Conservation (phyloP, 345 rosid genomes). For the Tarenaya hassleriana region DNA sequence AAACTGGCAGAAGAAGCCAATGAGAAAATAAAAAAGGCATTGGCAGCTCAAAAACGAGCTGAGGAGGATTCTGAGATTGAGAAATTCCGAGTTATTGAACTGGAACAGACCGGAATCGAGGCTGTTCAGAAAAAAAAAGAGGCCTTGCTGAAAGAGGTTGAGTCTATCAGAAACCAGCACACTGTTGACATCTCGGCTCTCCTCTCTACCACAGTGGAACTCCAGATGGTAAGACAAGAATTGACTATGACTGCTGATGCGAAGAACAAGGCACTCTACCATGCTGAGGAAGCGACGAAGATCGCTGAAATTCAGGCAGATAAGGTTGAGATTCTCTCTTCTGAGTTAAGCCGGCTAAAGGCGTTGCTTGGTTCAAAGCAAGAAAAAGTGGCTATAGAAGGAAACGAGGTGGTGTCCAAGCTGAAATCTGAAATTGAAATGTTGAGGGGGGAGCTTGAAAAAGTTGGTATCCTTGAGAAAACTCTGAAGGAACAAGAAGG, state of each 20-base stretch:
- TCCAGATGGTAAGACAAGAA: constrained; percentile 61
- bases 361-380: no score
- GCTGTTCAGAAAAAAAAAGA: constrained; percentile 61
- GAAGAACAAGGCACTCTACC: constrained; percentile 72
- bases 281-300: constrained; percentile 88
- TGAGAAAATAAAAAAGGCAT: constrained; percentile 71
- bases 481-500: constrained; percentile 55
- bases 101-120: constrained; percentile 85
- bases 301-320: constrained; percentile 80
- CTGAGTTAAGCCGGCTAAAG: no score
- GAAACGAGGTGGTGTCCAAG: no score
- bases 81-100: constrained; percentile 77
- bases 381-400: no score
- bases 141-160: constrained; percentile 65
- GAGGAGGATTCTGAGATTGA: constrained; percentile 75
- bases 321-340: constrained; percentile 73
- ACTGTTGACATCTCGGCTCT: constrained; percentile 75
- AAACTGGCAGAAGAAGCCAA: constrained; percentile 55
- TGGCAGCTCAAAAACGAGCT: constrained; percentile 85
- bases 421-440: constrained; percentile 45
- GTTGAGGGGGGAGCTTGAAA: constrained; percentile 44
- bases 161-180: constrained; percentile 69
- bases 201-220: constrained; percentile 67
- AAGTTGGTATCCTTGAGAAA: constrained; percentile 36
- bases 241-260: constrained; percentile 65